Evolutionary conservation across 1,284 basidiomycete genomes (phyloP).

Genomic region (Paramarasmius palmivorus): DNA sequence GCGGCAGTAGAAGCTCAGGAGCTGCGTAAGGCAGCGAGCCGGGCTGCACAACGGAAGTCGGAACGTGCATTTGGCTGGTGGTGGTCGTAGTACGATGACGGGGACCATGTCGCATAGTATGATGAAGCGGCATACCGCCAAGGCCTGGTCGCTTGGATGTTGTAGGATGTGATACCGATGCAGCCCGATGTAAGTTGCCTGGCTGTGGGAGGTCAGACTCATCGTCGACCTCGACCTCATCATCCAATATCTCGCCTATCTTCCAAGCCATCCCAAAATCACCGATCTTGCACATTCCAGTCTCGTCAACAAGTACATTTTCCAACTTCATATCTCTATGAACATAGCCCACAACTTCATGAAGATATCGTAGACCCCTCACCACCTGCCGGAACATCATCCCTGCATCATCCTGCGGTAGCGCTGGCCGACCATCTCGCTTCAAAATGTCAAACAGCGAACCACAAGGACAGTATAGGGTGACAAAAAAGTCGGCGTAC

Average conservation of each 20-base stretch:
- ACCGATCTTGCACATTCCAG: conserved; percentile 76
- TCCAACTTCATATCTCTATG: conserved; percentile 97
- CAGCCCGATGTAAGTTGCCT: conserved; percentile 36
- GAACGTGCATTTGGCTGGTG: conserved; percentile 27
- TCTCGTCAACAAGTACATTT: conserved; percentile 90
- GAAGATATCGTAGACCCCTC: conserved; percentile 83
- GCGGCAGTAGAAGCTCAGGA: conserved; percentile 46
- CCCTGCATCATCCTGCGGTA: conserved; percentile 77
- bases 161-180: conserved; percentile 29
- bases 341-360: conserved; percentile 75
- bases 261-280: conserved; percentile 83
- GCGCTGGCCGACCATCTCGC: conserved; percentile 62
- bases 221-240: conserved; percentile 30
- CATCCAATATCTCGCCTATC: conserved; percentile 53
- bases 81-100: conserved; percentile 63
- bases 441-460: conserved; percentile 85
- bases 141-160: conserved; percentile 25
- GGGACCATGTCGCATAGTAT: conserved; percentile 28
- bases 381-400: conserved; percentile 92
- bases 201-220: conserved; percentile 19
- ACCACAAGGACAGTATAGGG: conserved; percentile 81
- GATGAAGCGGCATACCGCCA: conserved; percentile 23
- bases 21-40: conserved; percentile 91
- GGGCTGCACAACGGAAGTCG: conserved; percentile 53
- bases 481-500: conserved; percentile 83